Base-by-base conservation (phyloP, 2,329 filamentous ascomycete species). In the Pezicula radicicola region DNA sequence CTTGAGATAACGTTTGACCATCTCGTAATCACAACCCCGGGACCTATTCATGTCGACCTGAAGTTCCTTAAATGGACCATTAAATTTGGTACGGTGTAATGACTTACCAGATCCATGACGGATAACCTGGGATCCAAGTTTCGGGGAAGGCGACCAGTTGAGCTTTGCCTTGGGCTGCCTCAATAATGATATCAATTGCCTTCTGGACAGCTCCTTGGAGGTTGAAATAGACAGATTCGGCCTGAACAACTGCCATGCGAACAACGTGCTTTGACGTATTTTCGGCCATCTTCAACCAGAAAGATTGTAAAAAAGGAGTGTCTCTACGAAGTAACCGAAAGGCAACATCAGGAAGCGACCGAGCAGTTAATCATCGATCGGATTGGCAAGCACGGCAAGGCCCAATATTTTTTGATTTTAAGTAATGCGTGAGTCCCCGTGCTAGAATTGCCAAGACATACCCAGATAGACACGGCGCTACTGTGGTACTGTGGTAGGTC, bases 201-300 rank as follows among this genome's bases (percentile, higher is more conserved):
- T 86, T 86, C 2, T 72, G 62, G 1, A 85, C 76, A 2, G 74
- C 72, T 0, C 64, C 76, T 7, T 75, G 68, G 2, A 86, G 72
- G 59, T 87, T 77, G 8, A 86, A 70, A 81, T 81, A 86, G 1
- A 70, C 74, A 0, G 82, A 80, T 63, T 85, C 83, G 7, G 76
- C 74, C 60, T 86, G 81, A 1, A 78, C 74, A 12, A 78, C 77
- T 27, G 75, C 78, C 4, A 80, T 74, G 8, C 52, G 51, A 21
- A 41, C 39, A 41, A 41, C 39, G 10, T 41, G 10, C 39, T 41
- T 41, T 5, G 5, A 3, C 21, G 21, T 21, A 21, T 21, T 21
- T 21, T 21, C 5, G 21, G 21, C 5, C 5, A 21, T 21, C 21
- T 21, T 21, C 21, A 21, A 21, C 21, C 21, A 21, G 21, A 21